These are phyloP conservation scores for Candida taoyuanica DNA, from an alignment of 805 yeast species.

Conservation along the genomic window DNA sequence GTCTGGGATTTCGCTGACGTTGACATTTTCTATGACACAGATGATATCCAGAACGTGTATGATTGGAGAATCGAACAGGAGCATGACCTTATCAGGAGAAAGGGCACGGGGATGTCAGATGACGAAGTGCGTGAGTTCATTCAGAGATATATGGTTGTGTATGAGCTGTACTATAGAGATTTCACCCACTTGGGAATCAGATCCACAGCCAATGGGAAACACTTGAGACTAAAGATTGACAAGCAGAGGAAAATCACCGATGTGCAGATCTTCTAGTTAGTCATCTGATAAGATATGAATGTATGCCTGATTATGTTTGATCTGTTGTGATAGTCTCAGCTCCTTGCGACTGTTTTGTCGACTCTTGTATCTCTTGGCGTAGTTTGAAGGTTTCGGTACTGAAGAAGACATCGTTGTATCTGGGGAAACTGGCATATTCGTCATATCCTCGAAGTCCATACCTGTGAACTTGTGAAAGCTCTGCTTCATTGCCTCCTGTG, in stretches of 20 bases:
- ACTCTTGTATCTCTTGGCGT: slow-evolving; percentile 1
- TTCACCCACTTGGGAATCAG: slow-evolving; percentile 31
- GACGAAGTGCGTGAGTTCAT: slow-evolving; percentile 63
- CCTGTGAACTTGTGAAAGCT: not conserved
- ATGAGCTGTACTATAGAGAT: slow-evolving; percentile 57
- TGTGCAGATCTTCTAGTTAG: slow-evolving; percentile 8
- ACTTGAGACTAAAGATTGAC: slow-evolving; percentile 19
- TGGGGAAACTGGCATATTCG: slow-evolving; percentile 2
- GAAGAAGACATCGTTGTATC: not conserved
- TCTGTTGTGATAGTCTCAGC: not conserved
- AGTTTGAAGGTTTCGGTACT: not conserved
- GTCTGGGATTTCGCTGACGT: slow-evolving; percentile 57
- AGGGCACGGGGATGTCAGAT: slow-evolving; percentile 80
- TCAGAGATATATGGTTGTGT: slow-evolving; percentile 82
- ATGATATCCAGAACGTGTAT: slow-evolving; percentile 57
- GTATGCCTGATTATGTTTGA: not conserved
- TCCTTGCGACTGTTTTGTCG: slow-evolving; percentile 1
- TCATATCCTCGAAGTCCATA: no score
- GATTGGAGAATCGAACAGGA: slow-evolving; percentile 74
- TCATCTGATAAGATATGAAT: slow-evolving; percentile 15
- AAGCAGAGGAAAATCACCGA: slow-evolving; percentile 13
- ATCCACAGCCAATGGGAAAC: slow-evolving; percentile 14
- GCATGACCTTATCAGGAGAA: slow-evolving; percentile 44
- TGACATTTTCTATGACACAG: slow-evolving; percentile 60
- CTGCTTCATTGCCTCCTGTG: not conserved